Percentiles rank a stretch among this genome's conserved stretches.
phyloP scores from a whole-genome alignment of 139 green algal genomes.

The Spirogloea muscicola region DNA sequence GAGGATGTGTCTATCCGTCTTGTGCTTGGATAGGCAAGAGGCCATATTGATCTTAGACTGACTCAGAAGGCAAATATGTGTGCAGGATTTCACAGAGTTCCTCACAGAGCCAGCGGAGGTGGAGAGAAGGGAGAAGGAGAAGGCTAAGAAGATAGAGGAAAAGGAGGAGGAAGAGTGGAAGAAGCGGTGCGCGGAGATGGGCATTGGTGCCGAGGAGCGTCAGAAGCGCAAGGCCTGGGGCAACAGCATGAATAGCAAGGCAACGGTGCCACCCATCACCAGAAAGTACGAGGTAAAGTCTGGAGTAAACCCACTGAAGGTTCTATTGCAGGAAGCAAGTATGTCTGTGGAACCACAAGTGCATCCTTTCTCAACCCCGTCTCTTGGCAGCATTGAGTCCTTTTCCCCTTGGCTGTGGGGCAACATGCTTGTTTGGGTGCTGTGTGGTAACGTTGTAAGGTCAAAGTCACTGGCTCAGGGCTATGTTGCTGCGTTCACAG shows the following conservation, averaged over 20 bases:
- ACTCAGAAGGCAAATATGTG: background rate
- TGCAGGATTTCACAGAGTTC: background rate
- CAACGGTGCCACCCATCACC: slow-evolving; percentile 42
- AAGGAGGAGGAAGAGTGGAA: slow-evolving; percentile 13
- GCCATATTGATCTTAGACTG: background rate
- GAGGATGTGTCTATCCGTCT: slow-evolving; percentile 5
- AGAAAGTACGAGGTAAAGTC: slow-evolving; percentile 32
- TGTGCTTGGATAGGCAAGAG: background rate
- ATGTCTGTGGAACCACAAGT: too few relatives aligned
- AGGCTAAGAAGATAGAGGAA: slow-evolving; percentile 14
- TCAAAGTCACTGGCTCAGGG: too few relatives aligned
- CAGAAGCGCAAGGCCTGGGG: slow-evolving; percentile 12
- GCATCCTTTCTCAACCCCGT: too few relatives aligned
- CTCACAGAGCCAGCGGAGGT: background rate
- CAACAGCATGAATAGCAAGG: slow-evolving; percentile 34
- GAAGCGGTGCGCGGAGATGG: background rate
- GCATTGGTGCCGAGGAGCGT: background rate
- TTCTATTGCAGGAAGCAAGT: too few relatives aligned
- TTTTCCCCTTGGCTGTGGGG: too few relatives aligned
- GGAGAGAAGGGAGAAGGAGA: background rate
- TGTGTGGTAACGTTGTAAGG: too few relatives aligned
- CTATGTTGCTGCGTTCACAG: too few relatives aligned
- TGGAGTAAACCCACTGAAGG: too few relatives aligned
- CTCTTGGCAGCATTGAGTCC: too few relatives aligned
- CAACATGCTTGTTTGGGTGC: too few relatives aligned